A percentile compares a stretch with the other conserved stretches of the same genome.
These are phyloP conservation scores for Ettlia oleoabundans DNA, from an alignment of 139 green algal genomes.

Conservation along the genomic window DNA sequence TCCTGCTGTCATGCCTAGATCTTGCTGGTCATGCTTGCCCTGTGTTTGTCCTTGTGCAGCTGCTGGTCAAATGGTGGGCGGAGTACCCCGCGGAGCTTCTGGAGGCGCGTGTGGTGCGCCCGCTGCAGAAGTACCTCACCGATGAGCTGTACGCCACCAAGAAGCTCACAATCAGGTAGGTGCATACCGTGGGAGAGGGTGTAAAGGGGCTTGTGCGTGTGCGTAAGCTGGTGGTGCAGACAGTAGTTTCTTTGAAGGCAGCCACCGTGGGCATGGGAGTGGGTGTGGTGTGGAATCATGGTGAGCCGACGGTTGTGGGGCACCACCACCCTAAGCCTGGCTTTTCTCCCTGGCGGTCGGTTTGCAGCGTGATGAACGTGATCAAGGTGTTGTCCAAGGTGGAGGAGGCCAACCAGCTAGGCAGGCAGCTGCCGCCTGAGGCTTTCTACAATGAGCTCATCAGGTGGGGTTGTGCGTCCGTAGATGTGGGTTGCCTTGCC, in stretches of 20 bases:
- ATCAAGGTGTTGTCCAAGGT: conserved; percentile 89
- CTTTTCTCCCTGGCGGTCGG: neutral
- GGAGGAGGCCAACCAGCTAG: conserved; percentile 83
- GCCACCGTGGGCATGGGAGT: too few species aligned
- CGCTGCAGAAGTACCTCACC: conserved; percentile 78
- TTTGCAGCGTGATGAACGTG: conserved; percentile 79
- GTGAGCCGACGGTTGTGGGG: too few species aligned
- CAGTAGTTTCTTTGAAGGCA: too few species aligned
- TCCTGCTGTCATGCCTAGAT: too few species aligned
- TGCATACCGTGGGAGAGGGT: neutral
- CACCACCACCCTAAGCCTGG: too few species aligned
- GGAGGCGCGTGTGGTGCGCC: conserved; percentile 66
- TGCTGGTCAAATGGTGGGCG: conserved; percentile 88
- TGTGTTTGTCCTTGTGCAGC: conserved; percentile 52
- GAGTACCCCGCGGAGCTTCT: conserved; percentile 81
- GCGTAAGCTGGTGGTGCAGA: too few species aligned
- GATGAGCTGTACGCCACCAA: conserved; percentile 87
- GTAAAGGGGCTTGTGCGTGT: too few species aligned
- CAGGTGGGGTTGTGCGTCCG: too few species aligned
- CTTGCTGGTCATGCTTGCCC: neutral
- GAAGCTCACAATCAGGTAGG: conserved; percentile 77
- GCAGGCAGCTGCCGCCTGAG: conserved; percentile 77
- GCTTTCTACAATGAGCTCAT: conserved; percentile 95
- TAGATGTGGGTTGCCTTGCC: too few species aligned
- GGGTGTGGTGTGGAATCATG: too few species aligned